A percentile compares a stretch with the other conserved stretches of the same genome.
Conservation (phyloP, 2,329 filamentous ascomycete genomes). For the Colletotrichum higginsianum region DNA sequence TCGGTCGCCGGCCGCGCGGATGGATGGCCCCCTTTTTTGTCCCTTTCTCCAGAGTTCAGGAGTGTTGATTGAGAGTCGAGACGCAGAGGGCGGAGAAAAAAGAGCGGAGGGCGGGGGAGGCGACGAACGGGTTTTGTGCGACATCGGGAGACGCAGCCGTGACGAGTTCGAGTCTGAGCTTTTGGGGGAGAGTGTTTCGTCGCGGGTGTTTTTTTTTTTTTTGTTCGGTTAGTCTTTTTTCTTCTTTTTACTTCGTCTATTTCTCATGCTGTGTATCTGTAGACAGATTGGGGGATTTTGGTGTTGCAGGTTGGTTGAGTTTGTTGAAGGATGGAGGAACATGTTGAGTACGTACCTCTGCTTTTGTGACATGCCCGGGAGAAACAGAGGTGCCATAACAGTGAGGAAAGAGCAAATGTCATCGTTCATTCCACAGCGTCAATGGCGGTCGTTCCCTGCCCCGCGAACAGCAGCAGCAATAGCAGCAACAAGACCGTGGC, state of each 20-base stretch:
- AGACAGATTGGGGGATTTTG: background rate
- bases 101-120: conserved; percentile 15
- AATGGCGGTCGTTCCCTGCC: conserved; percentile 24
- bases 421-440: conserved; percentile 37
- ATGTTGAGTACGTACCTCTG: background rate
- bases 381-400: background rate
- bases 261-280: background rate
- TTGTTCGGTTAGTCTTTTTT: too few species aligned
- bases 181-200: background rate
- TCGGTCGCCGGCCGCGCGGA: background rate
- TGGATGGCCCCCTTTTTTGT: background rate
- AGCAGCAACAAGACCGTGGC: background rate
- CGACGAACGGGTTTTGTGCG: background rate
- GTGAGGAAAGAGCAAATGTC: conserved; percentile 12
- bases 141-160: conserved; percentile 5
- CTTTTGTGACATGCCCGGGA: background rate
- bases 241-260: too few species aligned
- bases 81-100: background rate
- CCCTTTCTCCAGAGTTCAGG: background rate
- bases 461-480: conserved; percentile 18
- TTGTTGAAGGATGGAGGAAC: too few species aligned
- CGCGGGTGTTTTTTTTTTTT: background rate
- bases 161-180: conserved; percentile 7
- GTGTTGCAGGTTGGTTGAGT: background rate
- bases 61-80: background rate